Conservation (phyloP, 257 asterid species). For the Fraxinus quadrangulata region DNA sequence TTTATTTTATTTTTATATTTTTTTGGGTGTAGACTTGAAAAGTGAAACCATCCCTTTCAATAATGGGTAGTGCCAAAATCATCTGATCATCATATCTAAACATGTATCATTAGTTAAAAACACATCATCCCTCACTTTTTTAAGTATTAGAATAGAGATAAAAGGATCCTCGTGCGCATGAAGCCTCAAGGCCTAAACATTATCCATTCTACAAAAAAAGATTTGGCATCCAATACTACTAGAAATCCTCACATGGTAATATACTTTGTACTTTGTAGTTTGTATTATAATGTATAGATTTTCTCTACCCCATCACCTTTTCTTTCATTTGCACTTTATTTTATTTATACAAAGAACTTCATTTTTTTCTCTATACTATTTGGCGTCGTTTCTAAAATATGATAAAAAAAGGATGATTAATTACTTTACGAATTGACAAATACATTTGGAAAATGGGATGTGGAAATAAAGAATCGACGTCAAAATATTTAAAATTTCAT, state of each 20-base stretch:
- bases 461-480: too few species aligned
- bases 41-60: slow-evolving; percentile 28
- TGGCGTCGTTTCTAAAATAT: too few species aligned
- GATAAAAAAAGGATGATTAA: too few species aligned
- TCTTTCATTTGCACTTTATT: not conserved
- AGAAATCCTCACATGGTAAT: not conserved
- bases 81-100: slow-evolving; percentile 23
- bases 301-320: not conserved
- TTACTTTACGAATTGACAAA: too few species aligned
- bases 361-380: too few species aligned
- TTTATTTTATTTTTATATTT: too few species aligned
- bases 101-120: slow-evolving; percentile 23
- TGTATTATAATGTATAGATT: not conserved
- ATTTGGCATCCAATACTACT: slow-evolving; percentile 33
- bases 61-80: slow-evolving; percentile 7
- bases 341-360: not conserved
- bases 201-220: slow-evolving; percentile 27
- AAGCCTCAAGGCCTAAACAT: slow-evolving; percentile 10
- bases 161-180: slow-evolving; percentile 32
- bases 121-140: slow-evolving; percentile 4
- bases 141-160: not conserved
- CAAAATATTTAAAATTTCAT: too few species aligned
- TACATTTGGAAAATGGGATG: too few species aligned
- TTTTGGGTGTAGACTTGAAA: not conserved
- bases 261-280: not conserved